Conservation (phyloP, 2,329 filamentous ascomycete species). For the Sporothrix protearum region DNA sequence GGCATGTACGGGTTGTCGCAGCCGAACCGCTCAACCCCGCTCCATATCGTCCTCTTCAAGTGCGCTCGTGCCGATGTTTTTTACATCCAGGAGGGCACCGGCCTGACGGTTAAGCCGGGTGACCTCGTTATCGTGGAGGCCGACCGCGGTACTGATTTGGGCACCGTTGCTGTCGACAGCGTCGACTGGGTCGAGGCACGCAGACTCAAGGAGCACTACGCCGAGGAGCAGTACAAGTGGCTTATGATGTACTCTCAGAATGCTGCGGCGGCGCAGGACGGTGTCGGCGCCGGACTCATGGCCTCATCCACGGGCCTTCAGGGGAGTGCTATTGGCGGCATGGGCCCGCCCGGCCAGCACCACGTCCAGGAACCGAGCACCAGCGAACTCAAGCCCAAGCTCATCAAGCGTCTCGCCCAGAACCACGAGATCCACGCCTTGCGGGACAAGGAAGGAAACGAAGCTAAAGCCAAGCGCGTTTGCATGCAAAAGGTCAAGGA, state of each 20-base stretch:
- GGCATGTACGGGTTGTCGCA: conserved; percentile 59
- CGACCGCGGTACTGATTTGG: conserved; percentile 91
- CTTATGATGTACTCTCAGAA: conserved; percentile 97
- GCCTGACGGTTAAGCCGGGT: conserved; percentile 81
- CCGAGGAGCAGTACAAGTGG: conserved; percentile 96
- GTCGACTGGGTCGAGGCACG: conserved; percentile 85
- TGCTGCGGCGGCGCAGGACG: conserved; percentile 60
- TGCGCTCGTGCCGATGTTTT: conserved; percentile 93
- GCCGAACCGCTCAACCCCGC: conserved; percentile 62
- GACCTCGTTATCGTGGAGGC: conserved; percentile 97
- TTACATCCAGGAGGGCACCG: conserved; percentile 93
- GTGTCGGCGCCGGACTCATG: conserved; percentile 59
- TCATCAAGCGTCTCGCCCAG: conserved; percentile 93
- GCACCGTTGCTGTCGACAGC: conserved; percentile 84
- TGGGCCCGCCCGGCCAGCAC: conserved; percentile 71
- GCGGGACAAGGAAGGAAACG: conserved; percentile 93
- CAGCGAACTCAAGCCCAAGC: conserved; percentile 84
- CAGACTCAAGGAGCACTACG: conserved; percentile 83
- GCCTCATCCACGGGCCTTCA: conserved; percentile 61
- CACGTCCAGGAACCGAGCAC: conserved; percentile 67
- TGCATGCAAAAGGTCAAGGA: conserved; percentile 96
- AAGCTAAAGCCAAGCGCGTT: conserved; percentile 94
- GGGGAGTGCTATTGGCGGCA: conserved; percentile 70
- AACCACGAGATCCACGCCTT: conserved; percentile 84
- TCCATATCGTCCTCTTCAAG: conserved; percentile 95